phyloP scores from a whole-genome alignment of 148 eudicot genomes.

The Rheum nobile region DNA sequence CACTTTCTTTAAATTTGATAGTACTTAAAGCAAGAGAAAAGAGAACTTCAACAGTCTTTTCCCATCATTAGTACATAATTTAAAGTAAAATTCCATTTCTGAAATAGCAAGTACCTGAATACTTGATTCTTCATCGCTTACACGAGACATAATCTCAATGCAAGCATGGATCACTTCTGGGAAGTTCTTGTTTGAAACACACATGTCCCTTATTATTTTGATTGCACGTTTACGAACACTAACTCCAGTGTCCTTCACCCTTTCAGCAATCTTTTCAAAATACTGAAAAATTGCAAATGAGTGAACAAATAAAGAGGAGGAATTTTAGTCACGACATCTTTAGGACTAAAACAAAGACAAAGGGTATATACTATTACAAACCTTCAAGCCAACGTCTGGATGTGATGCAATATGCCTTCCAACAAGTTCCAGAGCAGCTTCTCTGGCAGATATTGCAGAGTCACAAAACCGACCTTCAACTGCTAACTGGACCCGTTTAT shows the following conservation, averaged over 20 bases:
- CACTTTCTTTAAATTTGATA: neutral
- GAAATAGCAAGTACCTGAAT: slow-evolving; percentile 60
- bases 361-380: slow-evolving; percentile 19
- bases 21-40: neutral
- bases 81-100: neutral
- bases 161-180: slow-evolving; percentile 66
- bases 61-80: neutral
- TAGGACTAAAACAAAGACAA: slow-evolving; percentile 11
- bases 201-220: slow-evolving; percentile 92
- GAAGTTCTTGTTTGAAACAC: slow-evolving; percentile 63
- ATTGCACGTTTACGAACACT: slow-evolving; percentile 96
- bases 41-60: neutral
- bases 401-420: slow-evolving; percentile 95
- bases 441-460: slow-evolving; percentile 89
- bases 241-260: slow-evolving; percentile 87
- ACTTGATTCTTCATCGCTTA: slow-evolving; percentile 90
- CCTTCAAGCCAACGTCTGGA: slow-evolving; percentile 96
- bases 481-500: slow-evolving; percentile 75
- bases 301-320: neutral
- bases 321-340: slow-evolving; percentile 7
- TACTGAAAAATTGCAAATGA: slow-evolving; percentile 35
- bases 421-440: slow-evolving; percentile 97
- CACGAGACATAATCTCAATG: slow-evolving; percentile 83
- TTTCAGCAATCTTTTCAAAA: slow-evolving; percentile 90
- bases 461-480: slow-evolving; percentile 98